A percentile compares a stretch with the other conserved stretches of the same genome.
Evolutionary conservation across 768 basidiomycete species (phyloP).

Genomic region (Zangia roseola): DNA sequence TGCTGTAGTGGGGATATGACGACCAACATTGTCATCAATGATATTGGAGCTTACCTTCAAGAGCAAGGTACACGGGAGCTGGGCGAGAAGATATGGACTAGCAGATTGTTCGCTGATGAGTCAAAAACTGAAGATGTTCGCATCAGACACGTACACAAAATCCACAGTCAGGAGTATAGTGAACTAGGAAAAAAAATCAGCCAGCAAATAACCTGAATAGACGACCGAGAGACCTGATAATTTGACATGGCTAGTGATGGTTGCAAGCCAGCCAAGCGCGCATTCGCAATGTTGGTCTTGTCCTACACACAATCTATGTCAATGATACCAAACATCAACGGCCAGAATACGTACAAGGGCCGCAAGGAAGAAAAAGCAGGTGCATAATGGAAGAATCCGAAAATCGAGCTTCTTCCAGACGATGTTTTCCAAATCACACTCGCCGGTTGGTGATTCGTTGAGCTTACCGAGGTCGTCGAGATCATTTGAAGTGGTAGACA

Average conservation of each 20-base stretch:
- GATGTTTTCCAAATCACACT: constrained; percentile 30
- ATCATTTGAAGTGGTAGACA: too few relatives aligned
- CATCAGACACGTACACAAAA: constrained; percentile 16
- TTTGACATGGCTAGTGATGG: constrained; percentile 39
- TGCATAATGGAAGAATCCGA: constrained; percentile 47
- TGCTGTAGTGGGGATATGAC: constrained; percentile 16
- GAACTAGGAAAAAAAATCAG: constrained; percentile 24
- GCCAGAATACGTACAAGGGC: constrained; percentile 42
- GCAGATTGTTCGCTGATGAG: neutral
- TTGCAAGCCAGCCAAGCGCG: constrained; percentile 61
- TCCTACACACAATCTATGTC: constrained; percentile 26
- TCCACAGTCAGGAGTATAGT: constrained; percentile 32
- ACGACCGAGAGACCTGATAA: constrained; percentile 19
- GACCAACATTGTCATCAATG: neutral
- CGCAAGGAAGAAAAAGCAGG: constrained; percentile 50
- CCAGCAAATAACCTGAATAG: neutral
- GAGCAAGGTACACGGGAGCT: constrained; percentile 59
- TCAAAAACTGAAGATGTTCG: neutral
- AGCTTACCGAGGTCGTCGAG: neutral
- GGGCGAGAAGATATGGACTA: constrained; percentile 51
- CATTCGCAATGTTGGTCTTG: constrained; percentile 51
- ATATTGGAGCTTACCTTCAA: constrained; percentile 39
- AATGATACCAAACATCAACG: neutral
- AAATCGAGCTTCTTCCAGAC: constrained; percentile 52
- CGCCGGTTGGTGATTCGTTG: constrained; percentile 4